These are phyloP conservation scores for Trebouxia sp. DNA, from an alignment of 139 green algal species.

Conservation along the genomic window DNA sequence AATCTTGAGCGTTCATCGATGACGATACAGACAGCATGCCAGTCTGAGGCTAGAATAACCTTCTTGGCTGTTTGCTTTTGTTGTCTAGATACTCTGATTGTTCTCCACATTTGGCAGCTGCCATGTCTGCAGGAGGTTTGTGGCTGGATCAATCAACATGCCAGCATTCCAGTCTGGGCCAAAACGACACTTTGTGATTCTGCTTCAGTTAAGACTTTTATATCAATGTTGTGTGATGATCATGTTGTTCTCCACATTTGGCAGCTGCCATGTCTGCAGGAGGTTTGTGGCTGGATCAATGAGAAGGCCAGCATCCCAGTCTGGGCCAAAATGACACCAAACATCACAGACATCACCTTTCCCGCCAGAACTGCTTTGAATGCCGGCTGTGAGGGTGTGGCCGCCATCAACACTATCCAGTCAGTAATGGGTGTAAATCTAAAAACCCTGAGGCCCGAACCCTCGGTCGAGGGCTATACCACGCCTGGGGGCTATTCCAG, in stretches of 20 bases:
- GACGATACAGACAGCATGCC: too few relatives aligned
- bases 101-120: background rate
- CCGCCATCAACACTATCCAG: constrained; percentile 91
- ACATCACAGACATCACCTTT: constrained; percentile 93
- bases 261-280: background rate
- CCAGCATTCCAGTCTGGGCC: constrained; percentile 92
- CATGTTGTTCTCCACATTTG: background rate
- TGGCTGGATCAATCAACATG: constrained; percentile 84
- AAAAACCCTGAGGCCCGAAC: constrained; percentile 82
- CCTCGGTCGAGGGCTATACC: constrained; percentile 68
- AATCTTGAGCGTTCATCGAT: too few relatives aligned
- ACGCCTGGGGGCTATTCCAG: constrained; percentile 83
- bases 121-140: constrained; percentile 40
- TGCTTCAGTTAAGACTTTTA: too few relatives aligned
- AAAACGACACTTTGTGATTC: constrained; percentile 99
- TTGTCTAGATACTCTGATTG: background rate
- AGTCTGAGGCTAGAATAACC: too few relatives aligned
- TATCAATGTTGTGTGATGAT: too few relatives aligned
- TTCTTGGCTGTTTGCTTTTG: too few relatives aligned
- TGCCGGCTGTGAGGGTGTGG: constrained; percentile 70
- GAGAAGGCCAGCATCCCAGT: constrained; percentile 81
- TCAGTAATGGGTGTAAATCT: constrained; percentile 96
- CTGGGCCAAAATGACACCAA: constrained; percentile 99
- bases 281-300: constrained; percentile 86
- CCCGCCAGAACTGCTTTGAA: constrained; percentile 58